phyloP scores from a whole-genome alignment of 1,284 basidiomycete species.

The Trichosporon sp. region DNA sequence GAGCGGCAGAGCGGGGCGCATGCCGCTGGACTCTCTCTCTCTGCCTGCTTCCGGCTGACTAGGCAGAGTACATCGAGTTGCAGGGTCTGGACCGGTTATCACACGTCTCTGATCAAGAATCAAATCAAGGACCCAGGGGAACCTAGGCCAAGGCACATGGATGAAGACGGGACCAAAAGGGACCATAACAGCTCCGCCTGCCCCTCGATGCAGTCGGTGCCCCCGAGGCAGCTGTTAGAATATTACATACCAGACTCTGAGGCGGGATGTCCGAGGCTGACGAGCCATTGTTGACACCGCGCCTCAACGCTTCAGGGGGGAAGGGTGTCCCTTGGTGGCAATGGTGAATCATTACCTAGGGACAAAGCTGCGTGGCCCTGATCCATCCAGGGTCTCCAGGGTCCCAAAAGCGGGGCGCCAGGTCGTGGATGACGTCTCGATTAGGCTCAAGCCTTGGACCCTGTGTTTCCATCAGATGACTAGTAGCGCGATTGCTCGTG shows the following conservation, averaged over 20 bases:
- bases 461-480: background rate
- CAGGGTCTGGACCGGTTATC: conserved; percentile 2
- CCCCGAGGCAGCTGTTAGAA: background rate
- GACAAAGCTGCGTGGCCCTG: background rate
- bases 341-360: background rate
- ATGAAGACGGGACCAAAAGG: background rate
- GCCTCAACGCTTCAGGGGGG: too few species aligned
- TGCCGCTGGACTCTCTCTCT: background rate
- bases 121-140: background rate
- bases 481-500: too few species aligned
- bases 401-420: background rate
- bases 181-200: background rate
- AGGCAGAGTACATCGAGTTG: too few species aligned
- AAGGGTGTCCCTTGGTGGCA: background rate
- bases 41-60: background rate
- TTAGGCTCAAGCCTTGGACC: background rate
- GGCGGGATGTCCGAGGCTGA: background rate
- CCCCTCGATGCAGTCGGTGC: background rate
- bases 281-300: background rate
- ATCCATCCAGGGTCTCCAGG: background rate
- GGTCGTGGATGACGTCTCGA: background rate
- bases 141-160: background rate
- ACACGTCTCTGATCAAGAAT: too few species aligned
- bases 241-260: too few species aligned
- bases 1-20: background rate